phyloP scores from a whole-genome alignment of 2,329 filamentous ascomycete species.

The Claviceps sp. region DNA sequence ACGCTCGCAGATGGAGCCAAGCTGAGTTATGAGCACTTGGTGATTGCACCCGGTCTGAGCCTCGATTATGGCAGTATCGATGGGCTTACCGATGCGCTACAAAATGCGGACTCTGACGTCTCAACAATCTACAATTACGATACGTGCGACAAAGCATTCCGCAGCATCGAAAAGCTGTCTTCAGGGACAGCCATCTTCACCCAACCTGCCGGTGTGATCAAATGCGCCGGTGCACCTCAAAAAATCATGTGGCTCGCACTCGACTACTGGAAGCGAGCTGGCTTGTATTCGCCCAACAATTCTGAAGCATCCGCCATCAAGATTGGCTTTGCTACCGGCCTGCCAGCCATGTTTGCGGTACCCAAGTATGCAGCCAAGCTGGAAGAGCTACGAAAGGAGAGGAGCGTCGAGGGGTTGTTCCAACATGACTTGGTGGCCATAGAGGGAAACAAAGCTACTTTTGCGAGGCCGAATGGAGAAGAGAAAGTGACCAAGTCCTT shows the following conservation, averaged over 20 bases:
- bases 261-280: slow-evolving; percentile 42
- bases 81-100: slow-evolving; percentile 42
- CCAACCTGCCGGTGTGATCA: slow-evolving; percentile 43
- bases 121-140: slow-evolving; percentile 47
- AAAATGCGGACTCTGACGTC: slow-evolving; percentile 31
- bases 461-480: slow-evolving; percentile 29
- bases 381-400: slow-evolving; percentile 37
- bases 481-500: slow-evolving; percentile 32
- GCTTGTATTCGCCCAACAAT: slow-evolving; percentile 27
- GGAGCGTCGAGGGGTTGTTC: slow-evolving; percentile 44
- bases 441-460: slow-evolving; percentile 38
- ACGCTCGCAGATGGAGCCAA: slow-evolving; percentile 41
- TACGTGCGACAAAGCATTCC: slow-evolving; percentile 38
- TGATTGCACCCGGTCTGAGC: slow-evolving; percentile 45
- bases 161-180: slow-evolving; percentile 30
- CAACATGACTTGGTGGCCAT: slow-evolving; percentile 41
- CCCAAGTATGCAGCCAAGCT: slow-evolving; percentile 44
- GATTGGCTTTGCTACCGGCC: slow-evolving; percentile 41
- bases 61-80: slow-evolving; percentile 38
- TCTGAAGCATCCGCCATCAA: slow-evolving; percentile 29
- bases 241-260: slow-evolving; percentile 50
- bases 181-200: slow-evolving; percentile 44
- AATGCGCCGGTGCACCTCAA: slow-evolving; percentile 48
- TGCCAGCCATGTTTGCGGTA: slow-evolving; percentile 45
- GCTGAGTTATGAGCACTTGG: slow-evolving; percentile 48